These are phyloP conservation scores for Blastocystis sp. DNA, from an alignment of 352 stramenopile genomes.

Conservation along the genomic window DNA sequence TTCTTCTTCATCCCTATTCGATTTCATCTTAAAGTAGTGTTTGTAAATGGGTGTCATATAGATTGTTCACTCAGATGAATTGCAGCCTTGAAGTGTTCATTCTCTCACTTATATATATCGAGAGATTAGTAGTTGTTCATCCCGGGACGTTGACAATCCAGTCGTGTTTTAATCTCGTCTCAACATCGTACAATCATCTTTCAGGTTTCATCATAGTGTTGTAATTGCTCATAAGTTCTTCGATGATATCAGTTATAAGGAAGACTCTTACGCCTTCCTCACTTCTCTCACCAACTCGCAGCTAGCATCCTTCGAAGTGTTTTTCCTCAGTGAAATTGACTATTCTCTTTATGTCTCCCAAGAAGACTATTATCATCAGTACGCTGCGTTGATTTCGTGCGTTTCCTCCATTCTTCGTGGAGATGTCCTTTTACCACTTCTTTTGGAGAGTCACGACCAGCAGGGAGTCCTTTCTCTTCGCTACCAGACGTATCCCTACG, in stretches of 20 bases:
- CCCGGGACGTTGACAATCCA: not conserved
- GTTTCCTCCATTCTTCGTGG: not conserved
- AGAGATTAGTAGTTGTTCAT: not conserved
- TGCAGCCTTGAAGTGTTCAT: constrained; percentile 45
- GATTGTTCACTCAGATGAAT: constrained; percentile 46
- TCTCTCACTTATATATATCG: constrained; percentile 41
- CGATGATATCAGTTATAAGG: constrained; percentile 11
- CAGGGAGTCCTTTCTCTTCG: not conserved
- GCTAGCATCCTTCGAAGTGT: not conserved
- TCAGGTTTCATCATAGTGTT: not conserved
- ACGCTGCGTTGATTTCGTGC: not conserved
- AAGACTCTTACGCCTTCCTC: not conserved
- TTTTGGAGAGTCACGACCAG: not conserved
- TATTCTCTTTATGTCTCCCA: constrained; percentile 15
- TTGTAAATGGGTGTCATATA: constrained; percentile 5
- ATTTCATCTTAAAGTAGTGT: too few species aligned
- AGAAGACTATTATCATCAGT: not conserved
- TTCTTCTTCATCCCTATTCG: too few species aligned
- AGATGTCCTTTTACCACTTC: not conserved
- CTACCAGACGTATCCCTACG: not conserved
- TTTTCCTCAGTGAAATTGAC: constrained; percentile 7
- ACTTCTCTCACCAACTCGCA: not conserved
- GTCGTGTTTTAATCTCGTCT: not conserved
- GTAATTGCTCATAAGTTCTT: constrained; percentile 32
- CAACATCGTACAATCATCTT: not conserved